Percentiles rank a stretch among this genome's conserved stretches.
Evolutionary conservation across 305 asterid species (phyloP).

Genomic region (Fraxinus sp.): DNA sequence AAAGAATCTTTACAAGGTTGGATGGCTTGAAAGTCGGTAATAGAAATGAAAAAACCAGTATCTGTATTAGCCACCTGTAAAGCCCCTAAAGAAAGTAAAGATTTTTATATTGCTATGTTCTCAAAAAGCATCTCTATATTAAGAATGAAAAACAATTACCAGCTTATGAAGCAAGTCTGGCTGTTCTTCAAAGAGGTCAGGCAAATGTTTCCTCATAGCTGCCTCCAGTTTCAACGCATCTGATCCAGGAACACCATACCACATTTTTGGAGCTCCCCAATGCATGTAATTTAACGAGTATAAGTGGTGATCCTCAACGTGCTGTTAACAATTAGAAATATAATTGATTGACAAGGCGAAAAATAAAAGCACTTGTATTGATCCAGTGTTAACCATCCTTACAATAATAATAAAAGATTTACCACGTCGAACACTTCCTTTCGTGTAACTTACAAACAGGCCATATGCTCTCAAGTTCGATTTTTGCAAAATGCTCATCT

Average conservation of each 20-base stretch:
- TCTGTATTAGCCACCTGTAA: not conserved
- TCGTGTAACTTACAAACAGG: not conserved
- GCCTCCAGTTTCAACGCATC: constrained; percentile 76
- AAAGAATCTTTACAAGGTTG: not conserved
- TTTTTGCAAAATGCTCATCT: not conserved
- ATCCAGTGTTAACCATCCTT: constrained; percentile 2
- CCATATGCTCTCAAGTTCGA: not conserved
- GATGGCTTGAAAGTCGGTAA: not conserved
- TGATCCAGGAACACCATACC: constrained; percentile 86
- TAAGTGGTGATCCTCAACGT: constrained; percentile 85
- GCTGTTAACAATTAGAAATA: constrained; percentile 48
- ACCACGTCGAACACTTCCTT: not conserved
- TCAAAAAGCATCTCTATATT: constrained; percentile 5
- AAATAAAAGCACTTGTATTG: constrained; percentile 17
- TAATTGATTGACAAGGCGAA: constrained; percentile 26
- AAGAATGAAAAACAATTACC: constrained; percentile 37
- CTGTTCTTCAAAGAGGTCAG: constrained; percentile 80
- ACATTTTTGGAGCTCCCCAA: constrained; percentile 75
- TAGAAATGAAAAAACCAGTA: not conserved
- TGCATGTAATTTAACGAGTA: constrained; percentile 86
- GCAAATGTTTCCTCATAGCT: constrained; percentile 79
- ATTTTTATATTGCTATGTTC: not conserved
- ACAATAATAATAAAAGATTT: not conserved
- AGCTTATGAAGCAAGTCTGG: constrained; percentile 91
- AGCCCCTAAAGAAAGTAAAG: not conserved